Evolutionary conservation across 2,329 filamentous ascomycete species (phyloP), one percentile per base, ranked within the genome.

Genomic region (Xylariaceae sp.): DNA sequence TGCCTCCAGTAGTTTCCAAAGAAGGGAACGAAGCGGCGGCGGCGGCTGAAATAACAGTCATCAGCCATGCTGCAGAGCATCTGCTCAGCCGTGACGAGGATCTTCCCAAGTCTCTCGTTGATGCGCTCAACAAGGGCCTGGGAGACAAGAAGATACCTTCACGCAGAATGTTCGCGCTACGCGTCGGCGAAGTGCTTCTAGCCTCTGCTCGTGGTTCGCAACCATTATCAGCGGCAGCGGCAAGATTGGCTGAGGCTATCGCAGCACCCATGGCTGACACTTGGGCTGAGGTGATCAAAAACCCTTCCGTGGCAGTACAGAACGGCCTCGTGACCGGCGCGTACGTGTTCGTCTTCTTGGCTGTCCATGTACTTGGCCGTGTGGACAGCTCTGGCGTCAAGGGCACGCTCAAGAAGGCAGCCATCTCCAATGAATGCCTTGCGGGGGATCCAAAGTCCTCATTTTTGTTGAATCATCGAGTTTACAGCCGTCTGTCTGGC

Each of bases 1-100:
- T 96, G 38, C 75, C 81, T 5, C 60, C 76, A 13, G 67, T 87
- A 11, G 79, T 83, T 13, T 63, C 73, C 5, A 94, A 95, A 52
- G 92, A 98, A 60, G 80, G 88, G 6, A 96, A 93, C 49, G 92
- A 98, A 57, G 64, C 71, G 22, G 89, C 89, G 26, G 65, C 94
- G 17, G 70, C 75, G 26, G 79, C 84, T 8, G 87, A 94, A 57
- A 77, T 88, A 5, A 69, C 70, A 21, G 74, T 84, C 4, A 68
- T 96, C 35, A 71, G 77, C 33, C 72, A 73, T 39, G 82, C 84
- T 47, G 62, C 82, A 21, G 61, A 64, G 9, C 75, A 72, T 50
- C 66, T 83, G 23, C 54, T 95, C 12, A 59, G 70, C n/a, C 67
- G 75, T 18, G 72, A 67, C 16, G 58, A 68, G 2, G 68, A 78